Percentiles rank a stretch among this genome's conserved stretches.
phyloP scores from a whole-genome alignment of 176 grass and related monocot species.

The Puya raimondii region DNA sequence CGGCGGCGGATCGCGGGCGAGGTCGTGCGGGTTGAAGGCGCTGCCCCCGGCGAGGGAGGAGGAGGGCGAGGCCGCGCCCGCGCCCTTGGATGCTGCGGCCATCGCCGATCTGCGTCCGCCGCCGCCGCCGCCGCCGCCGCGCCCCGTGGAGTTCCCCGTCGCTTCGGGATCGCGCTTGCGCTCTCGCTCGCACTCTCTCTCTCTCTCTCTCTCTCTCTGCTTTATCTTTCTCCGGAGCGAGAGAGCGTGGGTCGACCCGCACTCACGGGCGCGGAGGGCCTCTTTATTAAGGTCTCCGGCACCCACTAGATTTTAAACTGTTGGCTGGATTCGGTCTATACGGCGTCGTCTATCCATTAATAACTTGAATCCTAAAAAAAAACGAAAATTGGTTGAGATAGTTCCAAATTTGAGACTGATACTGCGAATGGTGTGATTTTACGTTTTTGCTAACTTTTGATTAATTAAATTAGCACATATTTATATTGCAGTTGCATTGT shows the following conservation, averaged over 20 bases:
- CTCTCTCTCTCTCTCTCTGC: too few relatives aligned
- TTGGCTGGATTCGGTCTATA: neutral
- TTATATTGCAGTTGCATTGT: too few relatives aligned
- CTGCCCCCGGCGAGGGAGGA: slow-evolving; percentile 11
- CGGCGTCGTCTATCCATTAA: too few relatives aligned
- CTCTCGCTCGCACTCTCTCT: too few relatives aligned
- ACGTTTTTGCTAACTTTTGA: too few relatives aligned
- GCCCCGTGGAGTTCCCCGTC: slow-evolving; percentile 33
- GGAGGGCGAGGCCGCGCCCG: neutral
- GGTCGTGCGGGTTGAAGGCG: slow-evolving; percentile 24
- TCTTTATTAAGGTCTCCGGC: neutral
- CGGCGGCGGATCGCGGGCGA: neutral
- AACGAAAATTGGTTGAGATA: too few relatives aligned
- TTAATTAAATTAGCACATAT: too few relatives aligned
- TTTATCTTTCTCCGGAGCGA: neutral
- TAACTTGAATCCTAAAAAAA: too few relatives aligned
- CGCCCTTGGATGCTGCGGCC: slow-evolving; percentile 19
- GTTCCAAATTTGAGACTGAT: too few relatives aligned
- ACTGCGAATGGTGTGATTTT: too few relatives aligned
- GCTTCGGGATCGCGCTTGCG: slow-evolving; percentile 26
- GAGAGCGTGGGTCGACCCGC: neutral
- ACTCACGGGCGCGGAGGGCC: neutral
- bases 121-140: neutral
- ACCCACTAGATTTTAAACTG: neutral
- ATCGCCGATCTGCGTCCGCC: slow-evolving; percentile 29